phyloP scores from a whole-genome alignment of 176 grass and related monocot species.

The Tillandsia fasciculata region DNA sequence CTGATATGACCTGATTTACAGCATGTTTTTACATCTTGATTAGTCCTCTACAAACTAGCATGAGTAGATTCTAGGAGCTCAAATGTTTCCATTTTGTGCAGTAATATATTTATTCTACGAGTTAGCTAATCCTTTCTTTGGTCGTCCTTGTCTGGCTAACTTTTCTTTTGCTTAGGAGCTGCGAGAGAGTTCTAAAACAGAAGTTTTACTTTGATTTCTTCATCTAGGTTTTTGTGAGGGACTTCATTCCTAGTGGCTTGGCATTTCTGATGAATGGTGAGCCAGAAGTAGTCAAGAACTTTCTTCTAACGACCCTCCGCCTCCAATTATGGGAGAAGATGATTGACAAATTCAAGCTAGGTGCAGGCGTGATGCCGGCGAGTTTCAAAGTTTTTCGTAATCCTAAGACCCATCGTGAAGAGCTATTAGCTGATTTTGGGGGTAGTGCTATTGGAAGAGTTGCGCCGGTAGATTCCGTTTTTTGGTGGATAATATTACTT shows the following conservation, averaged over 20 bases:
- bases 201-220: constrained; percentile 6
- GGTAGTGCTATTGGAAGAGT: constrained; percentile 88
- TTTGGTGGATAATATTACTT: constrained; percentile 96
- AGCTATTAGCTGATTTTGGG: constrained; percentile 80
- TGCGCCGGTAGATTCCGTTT: constrained; percentile 83
- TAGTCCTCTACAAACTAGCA: not conserved
- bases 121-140: not conserved
- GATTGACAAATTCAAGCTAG: constrained; percentile 69
- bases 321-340: constrained; percentile 76
- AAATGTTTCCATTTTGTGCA: no score
- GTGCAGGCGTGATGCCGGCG: constrained; percentile 82
- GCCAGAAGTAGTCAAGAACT: constrained; percentile 70
- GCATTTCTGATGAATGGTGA: constrained; percentile 70
- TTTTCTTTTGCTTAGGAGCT: constrained; percentile 15
- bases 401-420: constrained; percentile 33
- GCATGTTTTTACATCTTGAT: not conserved
- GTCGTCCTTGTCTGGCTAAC: not conserved
- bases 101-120: not conserved
- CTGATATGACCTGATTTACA: not conserved
- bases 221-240: constrained; percentile 86
- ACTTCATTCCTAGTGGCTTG: constrained; percentile 81
- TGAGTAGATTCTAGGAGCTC: no score
- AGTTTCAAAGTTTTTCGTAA: constrained; percentile 70
- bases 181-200: constrained; percentile 7
- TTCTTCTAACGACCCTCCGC: constrained; percentile 61